Evolutionary conservation across 495 filamentous ascomycete species (phyloP), one percentile per base, ranked within the genome.

Genomic region (Aspergillus sclerotiicarbonarius): DNA sequence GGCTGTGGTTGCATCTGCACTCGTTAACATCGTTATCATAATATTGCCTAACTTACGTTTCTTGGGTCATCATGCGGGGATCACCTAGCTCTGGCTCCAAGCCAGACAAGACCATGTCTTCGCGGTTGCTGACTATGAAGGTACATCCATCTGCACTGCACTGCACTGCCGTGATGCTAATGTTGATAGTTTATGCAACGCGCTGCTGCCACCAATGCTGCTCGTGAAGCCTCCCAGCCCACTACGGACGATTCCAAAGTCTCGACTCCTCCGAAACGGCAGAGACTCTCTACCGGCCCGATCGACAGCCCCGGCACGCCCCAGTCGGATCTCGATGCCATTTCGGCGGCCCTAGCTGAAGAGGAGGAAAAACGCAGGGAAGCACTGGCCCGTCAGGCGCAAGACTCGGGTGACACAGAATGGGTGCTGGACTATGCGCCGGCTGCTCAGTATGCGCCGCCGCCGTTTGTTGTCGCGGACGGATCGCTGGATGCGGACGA

Each of bases 71-170:
- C 59, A 77, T 78, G 79, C 61, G 71, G 37, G 48, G 52, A 55
- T 59, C 69, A 20, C 53, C 63, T 25, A 53, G 67, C 31, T 46
- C 71, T 54, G 62, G 74, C 58, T 59, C 68, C 43, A 80, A 76
- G 67, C 67, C 79, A 29, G 68, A 75, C 18, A 95, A 95, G 75
- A 77, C 77, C 9, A 94, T 96, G 89, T 96, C 92, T 59, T 92
- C 90, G 3, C 84, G 92, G 53, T 83, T 97, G 18, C 76, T 95
- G 65, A 96, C 89, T 21, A 97, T 97, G 92, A 96, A 96, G 75
- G 85, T 85, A 70, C 43, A 65, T 16, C 43, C 25, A n/a, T 3
- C 6, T 30, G 12, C 53, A 25, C 3, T 45, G 9, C 45, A 18
- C 51, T 13, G 15, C 6, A 5, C 19, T 25, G 16, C 25, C 6